These are phyloP conservation scores for Melanopsichium pennsylvanicum DNA, from an alignment of 1,284 basidiomycete genomes.

Conservation along the genomic window DNA sequence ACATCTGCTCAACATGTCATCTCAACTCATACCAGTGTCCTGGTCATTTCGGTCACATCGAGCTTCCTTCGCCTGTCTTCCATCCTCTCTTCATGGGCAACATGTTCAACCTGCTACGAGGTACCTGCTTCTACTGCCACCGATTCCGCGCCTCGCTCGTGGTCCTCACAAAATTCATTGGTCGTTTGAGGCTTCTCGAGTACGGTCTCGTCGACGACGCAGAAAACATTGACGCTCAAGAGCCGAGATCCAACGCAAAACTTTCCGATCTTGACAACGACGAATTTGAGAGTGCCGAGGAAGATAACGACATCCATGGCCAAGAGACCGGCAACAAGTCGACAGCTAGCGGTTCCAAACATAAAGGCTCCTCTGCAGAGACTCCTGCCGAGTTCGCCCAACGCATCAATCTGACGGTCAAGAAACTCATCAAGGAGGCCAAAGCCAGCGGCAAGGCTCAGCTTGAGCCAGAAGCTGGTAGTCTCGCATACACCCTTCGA, in stretches of 20 bases:
- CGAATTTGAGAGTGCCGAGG: conserved; percentile 41
- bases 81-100: conserved; percentile 97
- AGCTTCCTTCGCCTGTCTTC: conserved; percentile 92
- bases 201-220: conserved; percentile 87
- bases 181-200: conserved; percentile 87
- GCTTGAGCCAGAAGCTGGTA: conserved; percentile 65
- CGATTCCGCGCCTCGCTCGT: conserved; percentile 79
- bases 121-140: conserved; percentile 95
- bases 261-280: conserved; percentile 19
- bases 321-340: conserved; percentile 63
- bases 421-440: conserved; percentile 74
- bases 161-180: conserved; percentile 74
- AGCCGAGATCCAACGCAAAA: conserved; percentile 24
- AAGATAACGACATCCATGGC: conserved; percentile 47
- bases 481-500: conserved; percentile 86
- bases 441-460: conserved; percentile 67
- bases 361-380: conserved; percentile 60
- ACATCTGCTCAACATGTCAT: conserved; percentile 90
- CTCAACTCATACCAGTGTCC: conserved; percentile 92
- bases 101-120: conserved; percentile 85
- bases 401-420: conserved; percentile 68
- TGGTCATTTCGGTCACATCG: conserved; percentile 99
- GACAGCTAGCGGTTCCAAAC: conserved; percentile 21
- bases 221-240: conserved; percentile 70
- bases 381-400: conserved; percentile 56